Evolutionary conservation across 1,139 yeast species (phyloP).

Genomic region (Taphrina flavorubra): DNA sequence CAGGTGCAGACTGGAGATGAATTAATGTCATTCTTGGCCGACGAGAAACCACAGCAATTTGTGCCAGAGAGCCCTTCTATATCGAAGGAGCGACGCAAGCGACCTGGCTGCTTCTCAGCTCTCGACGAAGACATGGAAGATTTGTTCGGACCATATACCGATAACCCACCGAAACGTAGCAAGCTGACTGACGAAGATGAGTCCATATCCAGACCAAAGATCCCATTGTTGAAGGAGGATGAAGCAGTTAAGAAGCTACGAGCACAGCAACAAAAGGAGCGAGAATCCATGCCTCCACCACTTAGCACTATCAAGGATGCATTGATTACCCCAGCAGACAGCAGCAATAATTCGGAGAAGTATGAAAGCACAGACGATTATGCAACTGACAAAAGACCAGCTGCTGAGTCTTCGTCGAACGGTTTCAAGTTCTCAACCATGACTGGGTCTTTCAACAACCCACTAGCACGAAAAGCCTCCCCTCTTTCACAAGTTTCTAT

Average conservation of each 20-base stretch:
- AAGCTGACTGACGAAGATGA: conserved; percentile 30
- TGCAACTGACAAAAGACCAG: neutral
- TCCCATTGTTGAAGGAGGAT: conserved; percentile 31
- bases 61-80: conserved; percentile 22
- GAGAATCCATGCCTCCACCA: conserved; percentile 20
- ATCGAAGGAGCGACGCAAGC: conserved; percentile 38
- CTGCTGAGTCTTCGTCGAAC: neutral
- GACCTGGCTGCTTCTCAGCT: conserved; percentile 43
- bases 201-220: conserved; percentile 7
- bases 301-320: neutral
- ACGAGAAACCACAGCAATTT: neutral
- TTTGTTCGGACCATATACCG: conserved; percentile 42
- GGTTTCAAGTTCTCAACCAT: neutral
- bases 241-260: conserved; percentile 32
- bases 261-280: conserved; percentile 23
- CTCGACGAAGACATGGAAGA: conserved; percentile 44
- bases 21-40: conserved; percentile 13
- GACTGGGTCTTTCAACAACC: neutral
- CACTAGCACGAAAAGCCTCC: neutral
- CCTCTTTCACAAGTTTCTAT: neutral
- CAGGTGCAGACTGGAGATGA: conserved; percentile 35
- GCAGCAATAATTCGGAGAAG: neutral
- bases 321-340: neutral
- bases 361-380: neutral
- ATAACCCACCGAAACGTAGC: conserved; percentile 32